Conservation (phyloP, 2,329 filamentous ascomycete species). For the Ophiobolus disseminans region DNA sequence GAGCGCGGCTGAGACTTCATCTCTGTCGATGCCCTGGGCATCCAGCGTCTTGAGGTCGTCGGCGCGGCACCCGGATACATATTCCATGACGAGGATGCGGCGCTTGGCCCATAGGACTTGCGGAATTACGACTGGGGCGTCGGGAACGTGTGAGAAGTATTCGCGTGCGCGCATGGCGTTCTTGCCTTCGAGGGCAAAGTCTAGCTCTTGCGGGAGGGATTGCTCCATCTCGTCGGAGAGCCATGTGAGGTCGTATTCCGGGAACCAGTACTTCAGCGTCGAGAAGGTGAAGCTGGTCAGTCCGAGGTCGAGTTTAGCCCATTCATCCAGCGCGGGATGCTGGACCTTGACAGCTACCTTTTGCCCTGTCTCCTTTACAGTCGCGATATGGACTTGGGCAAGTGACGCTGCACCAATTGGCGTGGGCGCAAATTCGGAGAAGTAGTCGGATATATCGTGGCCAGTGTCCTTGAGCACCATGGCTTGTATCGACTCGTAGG, state of each 20-base stretch:
- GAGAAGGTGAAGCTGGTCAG: conserved; percentile 89
- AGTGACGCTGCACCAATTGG: conserved; percentile 94
- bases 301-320: conserved; percentile 85
- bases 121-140: conserved; percentile 85
- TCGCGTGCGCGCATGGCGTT: conserved; percentile 82
- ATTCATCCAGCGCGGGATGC: conserved; percentile 87
- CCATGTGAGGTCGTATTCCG: conserved; percentile 98
- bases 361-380: conserved; percentile 79
- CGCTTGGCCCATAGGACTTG: conserved; percentile 88
- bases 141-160: conserved; percentile 77
- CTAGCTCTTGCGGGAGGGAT: conserved; percentile 87
- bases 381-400: conserved; percentile 91
- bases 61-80: conserved; percentile 81
- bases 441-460: conserved; percentile 77
- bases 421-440: conserved; percentile 78
- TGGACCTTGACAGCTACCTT: conserved; percentile 97
- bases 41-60: conserved; percentile 92
- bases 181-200: conserved; percentile 83
- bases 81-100: conserved; percentile 94
- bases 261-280: conserved; percentile 90
- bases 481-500: conserved; percentile 80
- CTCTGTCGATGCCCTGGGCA: conserved; percentile 83
- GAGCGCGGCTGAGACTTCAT: conserved; percentile 91
- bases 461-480: conserved; percentile 90
- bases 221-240: conserved; percentile 90